Conservation (phyloP, 2,329 filamentous ascomycete species). For the Aspergillus ochraceoroseus region DNA sequence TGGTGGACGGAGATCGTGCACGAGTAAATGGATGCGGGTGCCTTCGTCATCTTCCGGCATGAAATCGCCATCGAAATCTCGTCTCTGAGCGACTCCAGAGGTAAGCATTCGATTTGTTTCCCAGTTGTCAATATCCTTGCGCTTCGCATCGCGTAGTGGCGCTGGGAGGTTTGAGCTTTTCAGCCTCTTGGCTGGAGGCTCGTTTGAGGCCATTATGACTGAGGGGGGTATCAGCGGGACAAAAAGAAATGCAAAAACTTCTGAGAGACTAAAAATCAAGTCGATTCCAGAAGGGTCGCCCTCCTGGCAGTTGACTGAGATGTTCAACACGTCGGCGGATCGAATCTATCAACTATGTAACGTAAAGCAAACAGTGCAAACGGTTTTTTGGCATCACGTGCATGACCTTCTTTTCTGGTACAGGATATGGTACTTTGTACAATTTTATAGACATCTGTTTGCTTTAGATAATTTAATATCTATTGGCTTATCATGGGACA, state of each 20-base stretch:
- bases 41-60: conserved; percentile 79
- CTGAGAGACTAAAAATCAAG: not conserved
- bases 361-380: conserved; percentile 31
- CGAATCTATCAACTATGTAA: conserved; percentile 5
- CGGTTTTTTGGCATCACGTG: conserved; percentile 25
- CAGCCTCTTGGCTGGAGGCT: conserved; percentile 39
- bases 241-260: not conserved
- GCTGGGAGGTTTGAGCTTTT: conserved; percentile 37
- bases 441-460: no score
- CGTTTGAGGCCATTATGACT: conserved; percentile 33
- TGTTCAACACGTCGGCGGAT: conserved; percentile 6
- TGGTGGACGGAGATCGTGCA: conserved; percentile 89
- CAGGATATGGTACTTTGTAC: no score
- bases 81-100: conserved; percentile 85
- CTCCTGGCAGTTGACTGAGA: conserved; percentile 12
- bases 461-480: no score
- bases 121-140: conserved; percentile 95
- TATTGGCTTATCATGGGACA: no score
- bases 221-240: not conserved
- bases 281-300: conserved; percentile 3
- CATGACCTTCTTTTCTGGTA: no score
- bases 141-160: conserved; percentile 52
- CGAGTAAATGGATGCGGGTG: conserved; percentile 80
- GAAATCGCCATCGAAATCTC: conserved; percentile 76
- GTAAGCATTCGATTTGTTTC: conserved; percentile 98